These are phyloP conservation scores for Vitis hybrid DNA, from an alignment of 177 flowering plant genomes.

Conservation along the genomic window DNA sequence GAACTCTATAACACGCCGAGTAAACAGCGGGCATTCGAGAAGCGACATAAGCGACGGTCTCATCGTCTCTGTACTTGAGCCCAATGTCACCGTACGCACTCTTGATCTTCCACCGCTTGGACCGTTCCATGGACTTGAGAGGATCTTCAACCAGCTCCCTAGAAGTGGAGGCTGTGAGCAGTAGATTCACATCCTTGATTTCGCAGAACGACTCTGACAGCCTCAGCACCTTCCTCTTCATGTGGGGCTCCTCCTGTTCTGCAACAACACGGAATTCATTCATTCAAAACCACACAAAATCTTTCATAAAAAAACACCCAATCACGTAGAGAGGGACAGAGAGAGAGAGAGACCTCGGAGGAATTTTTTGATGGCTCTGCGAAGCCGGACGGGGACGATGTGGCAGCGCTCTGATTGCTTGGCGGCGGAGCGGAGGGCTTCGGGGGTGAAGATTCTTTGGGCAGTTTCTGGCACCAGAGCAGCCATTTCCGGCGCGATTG, in stretches of 20 bases:
- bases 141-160: constrained; percentile 80
- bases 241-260: constrained; percentile 73
- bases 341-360: constrained; percentile 47
- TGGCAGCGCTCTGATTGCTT: constrained; percentile 69
- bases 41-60: constrained; percentile 84
- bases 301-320: not conserved
- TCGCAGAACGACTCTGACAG: constrained; percentile 63
- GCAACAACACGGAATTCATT: constrained; percentile 5
- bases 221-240: constrained; percentile 81
- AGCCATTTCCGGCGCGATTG: constrained; percentile 31
- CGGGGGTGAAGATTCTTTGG: constrained; percentile 60
- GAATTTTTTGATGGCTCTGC: constrained; percentile 76
- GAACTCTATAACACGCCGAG: constrained; percentile 84
- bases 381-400: constrained; percentile 74
- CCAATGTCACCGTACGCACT: constrained; percentile 83
- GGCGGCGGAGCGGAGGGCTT: constrained; percentile 73
- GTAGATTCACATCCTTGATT: constrained; percentile 61
- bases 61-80: constrained; percentile 66
- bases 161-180: constrained; percentile 45
- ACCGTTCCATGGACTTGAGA: constrained; percentile 43
- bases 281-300: not conserved
- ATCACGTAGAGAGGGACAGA: not conserved
- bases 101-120: constrained; percentile 84
- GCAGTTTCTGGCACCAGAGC: constrained; percentile 45
- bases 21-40: constrained; percentile 98